Conservation (phyloP, 176 grass and related monocot species). For the Calamus simplicifolius region DNA sequence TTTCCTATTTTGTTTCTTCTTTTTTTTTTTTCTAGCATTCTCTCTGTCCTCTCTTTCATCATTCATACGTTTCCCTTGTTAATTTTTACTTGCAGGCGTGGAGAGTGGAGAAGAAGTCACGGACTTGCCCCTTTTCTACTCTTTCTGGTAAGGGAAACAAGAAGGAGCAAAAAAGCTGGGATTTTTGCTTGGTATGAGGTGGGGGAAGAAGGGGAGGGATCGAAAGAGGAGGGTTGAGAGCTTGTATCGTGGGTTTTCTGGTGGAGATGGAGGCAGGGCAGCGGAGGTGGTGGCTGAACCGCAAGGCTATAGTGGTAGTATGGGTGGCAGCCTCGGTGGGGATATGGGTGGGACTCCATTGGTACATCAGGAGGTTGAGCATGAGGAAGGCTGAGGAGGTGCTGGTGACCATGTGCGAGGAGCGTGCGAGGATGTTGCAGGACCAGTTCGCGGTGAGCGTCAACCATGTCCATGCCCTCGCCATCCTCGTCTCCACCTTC, state of each 20-base stretch:
- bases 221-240: conserved; percentile 6
- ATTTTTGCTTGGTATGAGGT: conserved; percentile 5
- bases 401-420: conserved; percentile 89
- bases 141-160: neutral
- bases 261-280: neutral
- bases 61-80: too few relatives aligned
- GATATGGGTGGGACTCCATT: conserved; percentile 26
- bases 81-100: conserved; percentile 1
- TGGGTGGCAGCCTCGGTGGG: conserved; percentile 28
- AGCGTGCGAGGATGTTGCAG: conserved; percentile 91
- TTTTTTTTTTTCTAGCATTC: too few relatives aligned
- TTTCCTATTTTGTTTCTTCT: too few relatives aligned
- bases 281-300: conserved; percentile 28
- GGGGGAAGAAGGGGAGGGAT: conserved; percentile 18
- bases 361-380: conserved; percentile 17
- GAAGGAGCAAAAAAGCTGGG: conserved; percentile 3
- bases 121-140: neutral
- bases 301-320: conserved; percentile 19
- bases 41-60: too few relatives aligned
- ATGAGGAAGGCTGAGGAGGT: conserved; percentile 55
- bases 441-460: conserved; percentile 93
- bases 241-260: neutral
- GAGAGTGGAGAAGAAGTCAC: neutral
- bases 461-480: conserved; percentile 94
- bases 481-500: conserved; percentile 96